Conservation (phyloP, 2,329 filamentous ascomycete species). For the Fonsecaea pedrosoi region DNA sequence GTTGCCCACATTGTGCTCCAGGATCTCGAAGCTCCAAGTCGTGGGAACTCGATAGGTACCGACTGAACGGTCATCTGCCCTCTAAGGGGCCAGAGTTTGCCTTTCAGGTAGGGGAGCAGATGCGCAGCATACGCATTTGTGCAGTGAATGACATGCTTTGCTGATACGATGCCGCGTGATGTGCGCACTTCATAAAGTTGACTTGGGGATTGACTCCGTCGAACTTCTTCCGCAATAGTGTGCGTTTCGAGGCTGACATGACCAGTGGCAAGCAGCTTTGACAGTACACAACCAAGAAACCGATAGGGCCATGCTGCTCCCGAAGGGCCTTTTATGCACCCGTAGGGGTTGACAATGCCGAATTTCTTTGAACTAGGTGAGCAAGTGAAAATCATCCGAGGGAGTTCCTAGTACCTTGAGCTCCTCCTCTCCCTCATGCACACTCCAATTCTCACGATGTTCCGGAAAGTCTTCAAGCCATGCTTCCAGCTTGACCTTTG, state of each 20-base stretch:
- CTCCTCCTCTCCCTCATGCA: conserved; percentile 29
- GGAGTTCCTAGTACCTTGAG: conserved; percentile 35
- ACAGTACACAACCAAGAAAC: conserved; percentile 43
- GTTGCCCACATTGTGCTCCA: conserved; percentile 29
- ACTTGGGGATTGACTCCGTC: conserved; percentile 9
- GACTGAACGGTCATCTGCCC: conserved; percentile 55
- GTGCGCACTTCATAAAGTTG: conserved; percentile 47
- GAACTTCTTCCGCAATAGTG: conserved; percentile 34
- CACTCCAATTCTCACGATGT: conserved; percentile 27
- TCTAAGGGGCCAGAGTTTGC: conserved; percentile 49
- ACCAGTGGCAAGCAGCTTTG: conserved; percentile 26
- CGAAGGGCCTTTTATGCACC: conserved; percentile 40
- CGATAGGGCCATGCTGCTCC: conserved; percentile 49
- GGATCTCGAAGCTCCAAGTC: conserved; percentile 39
- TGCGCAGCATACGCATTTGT: conserved; percentile 54
- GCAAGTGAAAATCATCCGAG: neutral
- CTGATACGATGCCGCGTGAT: conserved; percentile 46
- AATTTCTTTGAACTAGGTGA: conserved; percentile 26
- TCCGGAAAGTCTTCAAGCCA: conserved; percentile 36
- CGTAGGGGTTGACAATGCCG: conserved; percentile 34
- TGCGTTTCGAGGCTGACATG: conserved; percentile 39
- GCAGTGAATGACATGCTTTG: conserved; percentile 50
- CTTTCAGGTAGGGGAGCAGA: conserved; percentile 50
- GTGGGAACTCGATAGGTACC: conserved; percentile 39
- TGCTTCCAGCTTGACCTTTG: conserved; percentile 28